Evolutionary conservation across 768 basidiomycete species (phyloP).

Genomic region (Serendipita sp.): DNA sequence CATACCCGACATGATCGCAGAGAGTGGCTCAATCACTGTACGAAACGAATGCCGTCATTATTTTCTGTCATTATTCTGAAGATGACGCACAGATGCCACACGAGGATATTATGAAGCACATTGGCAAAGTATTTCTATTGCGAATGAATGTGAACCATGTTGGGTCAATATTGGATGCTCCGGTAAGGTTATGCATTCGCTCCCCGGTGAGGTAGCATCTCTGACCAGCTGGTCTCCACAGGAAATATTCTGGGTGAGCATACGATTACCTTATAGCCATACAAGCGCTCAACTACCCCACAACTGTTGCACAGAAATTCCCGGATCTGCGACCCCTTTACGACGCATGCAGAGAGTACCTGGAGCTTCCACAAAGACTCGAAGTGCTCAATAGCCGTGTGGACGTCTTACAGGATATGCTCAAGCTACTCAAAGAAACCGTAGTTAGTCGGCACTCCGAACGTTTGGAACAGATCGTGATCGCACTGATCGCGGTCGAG

Average conservation of each 20-base stretch:
- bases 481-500: conserved; percentile 76
- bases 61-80: conserved; percentile 20
- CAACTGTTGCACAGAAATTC: conserved; percentile 43
- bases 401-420: conserved; percentile 95
- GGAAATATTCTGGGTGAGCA: conserved; percentile 85
- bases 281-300: background rate
- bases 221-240: conserved; percentile 17
- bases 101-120: conserved; percentile 92
- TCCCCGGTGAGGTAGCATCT: conserved; percentile 4
- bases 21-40: conserved; percentile 80
- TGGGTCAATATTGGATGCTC: conserved; percentile 91
- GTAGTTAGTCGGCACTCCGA: conserved; percentile 84
- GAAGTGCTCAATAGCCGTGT: conserved; percentile 86
- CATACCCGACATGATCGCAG: conserved; percentile 81
- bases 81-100: conserved; percentile 19
- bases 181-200: conserved; percentile 34
- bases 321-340: conserved; percentile 92
- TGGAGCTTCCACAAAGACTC: conserved; percentile 88
- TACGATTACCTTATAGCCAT: background rate
- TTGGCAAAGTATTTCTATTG: conserved; percentile 83
- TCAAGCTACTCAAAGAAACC: conserved; percentile 85
- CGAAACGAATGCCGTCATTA: conserved; percentile 52
- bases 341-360: conserved; percentile 81
- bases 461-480: conserved; percentile 83
- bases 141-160: conserved; percentile 91